Percentiles rank a stretch among this genome's conserved stretches.
Evolutionary conservation across 192 early-diverging fungal genomes (phyloP).

Genomic region (Rhizophagus clarus): DNA sequence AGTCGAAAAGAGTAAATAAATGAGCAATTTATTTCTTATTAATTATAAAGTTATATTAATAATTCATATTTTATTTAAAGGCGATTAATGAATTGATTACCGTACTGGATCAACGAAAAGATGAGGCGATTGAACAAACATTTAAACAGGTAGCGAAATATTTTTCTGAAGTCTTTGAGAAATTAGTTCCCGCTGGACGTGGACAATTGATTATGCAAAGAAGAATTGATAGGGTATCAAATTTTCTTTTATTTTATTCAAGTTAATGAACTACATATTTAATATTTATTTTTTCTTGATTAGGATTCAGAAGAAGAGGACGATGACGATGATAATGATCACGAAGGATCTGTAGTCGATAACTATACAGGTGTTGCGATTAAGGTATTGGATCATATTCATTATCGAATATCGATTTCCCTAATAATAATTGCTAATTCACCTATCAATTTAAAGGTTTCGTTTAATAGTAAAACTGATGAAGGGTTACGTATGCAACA

Average conservation of each 20-base stretch:
- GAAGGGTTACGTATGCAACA: slow-evolving; percentile 92
- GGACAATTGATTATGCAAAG: slow-evolving; percentile 88
- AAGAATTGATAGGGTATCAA: slow-evolving; percentile 51
- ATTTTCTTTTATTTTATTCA: neutral
- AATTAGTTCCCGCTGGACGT: slow-evolving; percentile 84
- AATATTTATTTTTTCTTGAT: slow-evolving; percentile 14
- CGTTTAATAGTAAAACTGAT: slow-evolving; percentile 89
- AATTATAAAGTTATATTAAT: neutral
- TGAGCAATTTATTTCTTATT: slow-evolving; percentile 6
- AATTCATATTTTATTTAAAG: slow-evolving; percentile 30
- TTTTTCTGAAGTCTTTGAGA: slow-evolving; percentile 87
- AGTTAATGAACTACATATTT: neutral
- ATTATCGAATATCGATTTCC: neutral
- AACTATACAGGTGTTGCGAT: slow-evolving; percentile 92
- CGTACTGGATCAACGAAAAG: slow-evolving; percentile 92
- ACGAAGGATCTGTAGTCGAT: slow-evolving; percentile 58
- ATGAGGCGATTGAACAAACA: slow-evolving; percentile 96
- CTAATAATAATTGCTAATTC: neutral
- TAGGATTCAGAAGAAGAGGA: slow-evolving; percentile 42
- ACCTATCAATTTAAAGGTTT: slow-evolving; percentile 57
- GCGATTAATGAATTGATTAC: slow-evolving; percentile 88
- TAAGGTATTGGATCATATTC: slow-evolving; percentile 39
- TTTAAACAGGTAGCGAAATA: slow-evolving; percentile 90
- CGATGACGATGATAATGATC: slow-evolving; percentile 45
- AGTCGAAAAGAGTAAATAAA: slow-evolving; percentile 60